Base-by-base conservation (phyloP, 2,329 filamentous ascomycete genomes). In the Malbranchea cinnamomea region DNA sequence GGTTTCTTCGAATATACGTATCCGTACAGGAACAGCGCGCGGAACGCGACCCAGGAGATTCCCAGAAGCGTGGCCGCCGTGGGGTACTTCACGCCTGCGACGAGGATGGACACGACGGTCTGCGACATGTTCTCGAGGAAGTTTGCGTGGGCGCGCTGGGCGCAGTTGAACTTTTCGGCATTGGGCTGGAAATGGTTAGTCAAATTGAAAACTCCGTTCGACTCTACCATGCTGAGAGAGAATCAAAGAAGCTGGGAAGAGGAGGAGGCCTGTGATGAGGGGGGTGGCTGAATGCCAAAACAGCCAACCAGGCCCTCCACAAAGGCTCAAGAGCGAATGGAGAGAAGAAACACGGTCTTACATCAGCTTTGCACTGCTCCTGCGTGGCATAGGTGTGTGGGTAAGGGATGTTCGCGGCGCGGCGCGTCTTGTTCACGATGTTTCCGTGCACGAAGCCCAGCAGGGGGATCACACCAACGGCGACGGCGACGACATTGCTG, bases 341-440 rank as follows among this genome's bases (percentile, higher is more conserved):
- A 23, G 17, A 12, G 14, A 4, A 12, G 22, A n/a, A 13, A 47
- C 44, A 62, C 49, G 13, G 43, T 52, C 44, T 48, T 42, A 59
- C 53, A 53, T 61, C 54, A 45, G 52, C 43, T 41, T 59, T 59
- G 47, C 68, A 57, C 47, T 71, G 62, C 36, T 67, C 60, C 28
- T 57, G 50, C 13, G 65, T 65, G 17, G 71, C 71, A 52, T 71
- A 73, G 46, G 57, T 52, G 52, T 68, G 65, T 9, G 71, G 71
- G 49, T 74, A 74, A 10, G 57, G 56, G 36, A 74, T 53, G 23
- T 62, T 56, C 37, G 69, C 67, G 3, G 49, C 42, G 40, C 62
- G 64, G 52, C 71, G 67, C 48, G 60, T 53, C 13, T 23, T 13
- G 26, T 45, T 46, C 17, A 65, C 59, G 44, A 65, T 54, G 10